phyloP scores from a whole-genome alignment of 2,329 filamentous ascomycete species.

The Cladosporium sp. region DNA sequence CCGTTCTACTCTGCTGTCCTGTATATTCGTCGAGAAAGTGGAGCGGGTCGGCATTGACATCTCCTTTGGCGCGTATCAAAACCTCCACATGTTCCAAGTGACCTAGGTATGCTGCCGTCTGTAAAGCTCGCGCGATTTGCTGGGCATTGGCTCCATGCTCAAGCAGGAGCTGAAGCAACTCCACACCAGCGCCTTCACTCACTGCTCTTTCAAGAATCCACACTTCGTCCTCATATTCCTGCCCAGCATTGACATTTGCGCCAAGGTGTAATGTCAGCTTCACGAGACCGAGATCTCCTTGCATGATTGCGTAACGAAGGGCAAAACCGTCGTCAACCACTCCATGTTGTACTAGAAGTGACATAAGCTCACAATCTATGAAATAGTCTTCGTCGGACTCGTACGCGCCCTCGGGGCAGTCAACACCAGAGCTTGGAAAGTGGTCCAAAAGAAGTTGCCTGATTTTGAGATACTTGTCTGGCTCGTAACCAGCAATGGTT shows the following conservation, averaged over 20 bases:
- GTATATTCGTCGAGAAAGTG: no score
- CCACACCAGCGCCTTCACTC: neutral
- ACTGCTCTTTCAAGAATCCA: neutral
- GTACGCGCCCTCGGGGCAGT: neutral
- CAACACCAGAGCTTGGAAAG: neutral
- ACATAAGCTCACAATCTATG: neutral
- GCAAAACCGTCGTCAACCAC: neutral
- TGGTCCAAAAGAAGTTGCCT: neutral
- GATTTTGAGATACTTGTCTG: neutral
- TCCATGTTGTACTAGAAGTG: neutral
- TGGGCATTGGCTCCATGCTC: neutral
- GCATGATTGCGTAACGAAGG: neutral
- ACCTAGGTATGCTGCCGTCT: neutral
- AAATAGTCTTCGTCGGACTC: rapidly evolving
- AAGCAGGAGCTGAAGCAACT: neutral
- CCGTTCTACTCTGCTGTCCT: neutral
- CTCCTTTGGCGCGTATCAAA: neutral
- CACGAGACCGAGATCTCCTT: neutral
- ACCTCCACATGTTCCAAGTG: neutral
- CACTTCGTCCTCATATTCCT: no score
- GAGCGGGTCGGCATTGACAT: constrained; percentile 2
- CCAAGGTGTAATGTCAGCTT: neutral
- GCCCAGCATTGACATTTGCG: neutral
- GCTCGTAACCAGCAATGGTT: neutral
- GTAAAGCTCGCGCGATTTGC: neutral